These are phyloP conservation scores for Zygosaccharomyces sapae DNA, from an alignment of 1,139 yeast genomes.

Conservation along the genomic window DNA sequence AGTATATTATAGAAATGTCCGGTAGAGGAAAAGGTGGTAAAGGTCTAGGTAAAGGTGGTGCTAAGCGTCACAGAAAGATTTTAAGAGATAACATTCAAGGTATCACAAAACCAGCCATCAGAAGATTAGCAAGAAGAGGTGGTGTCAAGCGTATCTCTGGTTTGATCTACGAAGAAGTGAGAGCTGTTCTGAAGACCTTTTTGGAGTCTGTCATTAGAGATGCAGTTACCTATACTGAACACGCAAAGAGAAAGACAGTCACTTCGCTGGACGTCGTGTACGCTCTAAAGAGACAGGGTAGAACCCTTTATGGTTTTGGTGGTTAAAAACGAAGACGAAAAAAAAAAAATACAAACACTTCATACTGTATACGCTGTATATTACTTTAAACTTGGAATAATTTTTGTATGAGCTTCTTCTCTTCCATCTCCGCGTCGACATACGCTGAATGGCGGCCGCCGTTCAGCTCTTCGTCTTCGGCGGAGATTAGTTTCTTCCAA, in stretches of 20 bases:
- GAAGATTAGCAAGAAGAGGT: constrained; percentile 99
- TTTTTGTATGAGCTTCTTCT: constrained; percentile 25
- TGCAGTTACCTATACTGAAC: constrained; percentile 98
- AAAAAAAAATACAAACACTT: background rate
- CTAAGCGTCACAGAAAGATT: constrained; percentile 99
- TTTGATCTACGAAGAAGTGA: constrained; percentile 96
- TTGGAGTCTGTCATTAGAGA: constrained; percentile 97
- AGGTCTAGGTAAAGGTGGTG: constrained; percentile 99
- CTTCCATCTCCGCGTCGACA: constrained; percentile 41
- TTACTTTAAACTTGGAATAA: constrained; percentile 5
- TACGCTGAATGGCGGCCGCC: constrained; percentile 18
- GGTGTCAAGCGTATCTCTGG: constrained; percentile 99
- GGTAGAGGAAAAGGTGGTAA: constrained; percentile 99
- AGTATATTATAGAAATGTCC: constrained; percentile 59
- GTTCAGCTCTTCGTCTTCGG: constrained; percentile 11
- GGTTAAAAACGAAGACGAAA: constrained; percentile 52
- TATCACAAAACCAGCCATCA: constrained; percentile 98
- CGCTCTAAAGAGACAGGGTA: constrained; percentile 99
- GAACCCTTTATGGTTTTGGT: constrained; percentile 99
- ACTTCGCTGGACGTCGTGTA: constrained; percentile 98
- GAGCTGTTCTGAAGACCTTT: constrained; percentile 94
- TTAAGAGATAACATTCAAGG: constrained; percentile 99
- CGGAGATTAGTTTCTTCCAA: constrained; percentile 20
- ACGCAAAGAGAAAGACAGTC: constrained; percentile 99
- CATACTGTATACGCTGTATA: background rate